Percentiles rank a stretch among this genome's conserved stretches.
Conservation (phyloP, 2,329 filamentous ascomycete genomes). For the Teratosphaeria gauchensis region DNA sequence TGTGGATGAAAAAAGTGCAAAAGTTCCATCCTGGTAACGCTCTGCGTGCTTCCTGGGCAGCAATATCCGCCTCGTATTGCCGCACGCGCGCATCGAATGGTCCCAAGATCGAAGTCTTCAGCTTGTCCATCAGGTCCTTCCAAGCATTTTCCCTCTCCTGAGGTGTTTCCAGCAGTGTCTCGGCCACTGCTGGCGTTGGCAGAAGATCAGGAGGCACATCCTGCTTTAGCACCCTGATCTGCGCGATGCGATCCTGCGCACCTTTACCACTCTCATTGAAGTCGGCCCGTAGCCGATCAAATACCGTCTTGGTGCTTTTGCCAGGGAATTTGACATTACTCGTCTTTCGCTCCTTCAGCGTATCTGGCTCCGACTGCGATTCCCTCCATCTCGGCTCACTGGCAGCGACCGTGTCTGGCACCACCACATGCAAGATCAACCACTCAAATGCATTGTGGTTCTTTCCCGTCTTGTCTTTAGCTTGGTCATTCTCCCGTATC, state of each 20-base stretch:
- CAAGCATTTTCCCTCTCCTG: slow-evolving; percentile 75
- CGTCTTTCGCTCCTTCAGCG: slow-evolving; percentile 54
- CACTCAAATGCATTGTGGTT: slow-evolving; percentile 96
- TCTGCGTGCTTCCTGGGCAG: slow-evolving; percentile 82
- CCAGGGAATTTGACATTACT: slow-evolving; percentile 66
- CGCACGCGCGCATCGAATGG: slow-evolving; percentile 86
- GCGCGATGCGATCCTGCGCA: slow-evolving; percentile 66
- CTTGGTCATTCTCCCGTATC: slow-evolving; percentile 67
- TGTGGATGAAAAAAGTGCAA: slow-evolving; percentile 96
- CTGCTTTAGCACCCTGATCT: slow-evolving; percentile 62
- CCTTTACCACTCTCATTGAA: slow-evolving; percentile 74
- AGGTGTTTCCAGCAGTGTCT: slow-evolving; percentile 57
- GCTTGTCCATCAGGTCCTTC: slow-evolving; percentile 71
- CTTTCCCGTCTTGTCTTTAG: slow-evolving; percentile 58
- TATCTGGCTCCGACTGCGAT: slow-evolving; percentile 39
- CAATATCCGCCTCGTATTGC: slow-evolving; percentile 95
- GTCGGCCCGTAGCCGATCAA: slow-evolving; percentile 83
- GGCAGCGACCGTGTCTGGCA: slow-evolving; percentile 74
- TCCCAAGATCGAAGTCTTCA: slow-evolving; percentile 76
- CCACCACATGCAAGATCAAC: slow-evolving; percentile 84
- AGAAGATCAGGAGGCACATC: slow-evolving; percentile 36
- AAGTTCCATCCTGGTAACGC: slow-evolving; percentile 95
- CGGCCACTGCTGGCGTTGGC: slow-evolving; percentile 33
- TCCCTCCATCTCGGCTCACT: slow-evolving; percentile 61
- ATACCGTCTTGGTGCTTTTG: slow-evolving; percentile 65